Conservation (phyloP, 2,329 filamentous ascomycete species). For the Phyllosticta citriasiana region DNA sequence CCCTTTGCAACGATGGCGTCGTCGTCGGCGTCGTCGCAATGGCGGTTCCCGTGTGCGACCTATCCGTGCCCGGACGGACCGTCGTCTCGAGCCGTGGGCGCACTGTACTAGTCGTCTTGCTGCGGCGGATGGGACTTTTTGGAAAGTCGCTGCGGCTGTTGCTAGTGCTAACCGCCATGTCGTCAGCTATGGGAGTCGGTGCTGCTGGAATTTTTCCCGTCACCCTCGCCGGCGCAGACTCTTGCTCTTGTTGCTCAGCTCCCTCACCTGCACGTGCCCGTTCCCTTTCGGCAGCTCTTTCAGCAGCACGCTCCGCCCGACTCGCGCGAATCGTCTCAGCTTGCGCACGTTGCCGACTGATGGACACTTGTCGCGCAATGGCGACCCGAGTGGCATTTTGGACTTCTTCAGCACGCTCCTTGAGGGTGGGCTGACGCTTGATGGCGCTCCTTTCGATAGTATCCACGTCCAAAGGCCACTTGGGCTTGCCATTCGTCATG, state of each 20-base stretch:
- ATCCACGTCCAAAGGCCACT: not conserved
- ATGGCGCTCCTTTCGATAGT: not conserved
- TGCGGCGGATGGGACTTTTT: not conserved
- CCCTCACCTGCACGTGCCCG: not conserved
- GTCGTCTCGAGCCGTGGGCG: not conserved
- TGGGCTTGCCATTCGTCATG: not conserved
- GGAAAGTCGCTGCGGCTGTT: not conserved
- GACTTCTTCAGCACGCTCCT: conserved; percentile 9
- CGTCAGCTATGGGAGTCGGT: not conserved
- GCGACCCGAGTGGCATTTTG: conserved; percentile 7
- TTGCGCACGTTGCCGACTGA: conserved; percentile 8
- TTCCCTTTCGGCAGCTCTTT: not conserved
- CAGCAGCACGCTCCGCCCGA: not conserved
- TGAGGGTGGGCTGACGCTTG: conserved; percentile 6
- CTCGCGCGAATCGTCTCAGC: conserved; percentile 5
- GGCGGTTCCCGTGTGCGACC: not conserved
- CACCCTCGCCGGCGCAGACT: not conserved
- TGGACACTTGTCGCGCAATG: conserved; percentile 9
- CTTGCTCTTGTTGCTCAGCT: not conserved
- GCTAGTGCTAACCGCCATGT: not conserved
- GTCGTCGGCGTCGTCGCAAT: conserved; percentile 1
- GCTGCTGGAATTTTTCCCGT: not conserved
- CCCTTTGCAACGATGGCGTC: not conserved
- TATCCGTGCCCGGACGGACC: not conserved
- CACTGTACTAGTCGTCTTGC: not conserved